Base-by-base conservation (phyloP, 2,329 filamentous ascomycete genomes). In the Epicoccum nigrum region DNA sequence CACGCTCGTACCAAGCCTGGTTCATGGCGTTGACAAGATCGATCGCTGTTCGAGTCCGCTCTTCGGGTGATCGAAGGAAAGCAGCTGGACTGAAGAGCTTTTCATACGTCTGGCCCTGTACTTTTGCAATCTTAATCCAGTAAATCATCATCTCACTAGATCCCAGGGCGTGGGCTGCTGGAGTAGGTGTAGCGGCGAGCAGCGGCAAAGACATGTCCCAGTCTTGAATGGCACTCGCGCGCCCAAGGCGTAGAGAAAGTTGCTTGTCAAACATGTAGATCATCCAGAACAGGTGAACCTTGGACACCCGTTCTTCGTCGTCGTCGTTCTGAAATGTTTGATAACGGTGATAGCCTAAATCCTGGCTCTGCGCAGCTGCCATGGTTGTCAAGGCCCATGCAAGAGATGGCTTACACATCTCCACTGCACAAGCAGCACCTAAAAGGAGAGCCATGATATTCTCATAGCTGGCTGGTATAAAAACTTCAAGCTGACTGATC, bases 181-280 rank as follows among this genome's bases (percentile, higher is more conserved):
- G 43, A 2, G 43, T 46, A 8, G 54, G 35, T 23, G 46, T 51
- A 3, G 55, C 50, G 7, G 44, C 34, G 13, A 58, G 53, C 31
- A 62, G 61, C 5, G 59, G 68, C 12, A 70, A 44, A 7, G 62
- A 68, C 39, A 75, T 72, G 28, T 75, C 73, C 62, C 70, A 74
- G 37, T 75, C 73, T 44, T 74, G 73, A 20, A 74, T 67, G 8
- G 63, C 52, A 13, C 70, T 66, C 7, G 73, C 70, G 6, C 71
- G 67, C 12, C 73, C 73, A 8, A 74, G 48, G 9, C 70, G 64
- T 7, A 75, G 59, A 1, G 72, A 74, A 7, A 75, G 60, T 6
- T 63, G 71, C 51, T 74, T 75, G 45, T 75, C 73, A 37, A 73
- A 63, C 45, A 70, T 62, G 42, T 75, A 75, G 4, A 73, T 68